These are phyloP conservation scores for Chlamydomonas reinhardtii DNA, from an alignment of 163 green algal genomes.

Conservation along the genomic window DNA sequence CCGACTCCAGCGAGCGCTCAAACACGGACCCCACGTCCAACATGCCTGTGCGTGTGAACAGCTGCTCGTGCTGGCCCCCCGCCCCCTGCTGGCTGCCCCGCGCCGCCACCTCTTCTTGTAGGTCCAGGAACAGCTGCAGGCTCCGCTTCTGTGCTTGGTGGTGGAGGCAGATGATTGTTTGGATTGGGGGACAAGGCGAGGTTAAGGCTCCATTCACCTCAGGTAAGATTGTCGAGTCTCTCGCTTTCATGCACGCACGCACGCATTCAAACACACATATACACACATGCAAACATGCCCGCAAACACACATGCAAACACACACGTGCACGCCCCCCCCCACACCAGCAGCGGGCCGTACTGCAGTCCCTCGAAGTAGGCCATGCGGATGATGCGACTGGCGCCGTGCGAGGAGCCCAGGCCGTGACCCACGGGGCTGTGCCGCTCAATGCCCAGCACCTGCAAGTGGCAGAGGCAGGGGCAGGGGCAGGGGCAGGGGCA, in stretches of 20 bases:
- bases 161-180: not conserved
- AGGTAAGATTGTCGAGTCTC: too few relatives aligned
- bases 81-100: not conserved
- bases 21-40: conserved; percentile 48
- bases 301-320: too few relatives aligned
- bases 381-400: conserved; percentile 57
- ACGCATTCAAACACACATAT: too few relatives aligned
- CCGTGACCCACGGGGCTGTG: conserved; percentile 41
- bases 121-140: conserved; percentile 52
- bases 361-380: conserved; percentile 60
- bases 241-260: too few relatives aligned
- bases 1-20: conserved; percentile 9
- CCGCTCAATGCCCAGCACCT: conserved; percentile 51
- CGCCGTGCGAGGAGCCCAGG: conserved; percentile 52
- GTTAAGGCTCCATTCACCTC: too few relatives aligned
- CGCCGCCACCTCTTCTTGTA: conserved; percentile 37
- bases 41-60: conserved; percentile 43
- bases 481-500: not conserved
- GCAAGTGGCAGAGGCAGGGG: not conserved
- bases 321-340: not conserved
- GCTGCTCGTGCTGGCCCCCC: not conserved
- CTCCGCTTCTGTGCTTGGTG: conserved; percentile 41
- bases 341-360: conserved; percentile 39
- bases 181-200: too few relatives aligned
- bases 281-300: too few relatives aligned